phyloP scores from a whole-genome alignment of 495 filamentous ascomycete genomes.

The Ramalina peruviana region DNA sequence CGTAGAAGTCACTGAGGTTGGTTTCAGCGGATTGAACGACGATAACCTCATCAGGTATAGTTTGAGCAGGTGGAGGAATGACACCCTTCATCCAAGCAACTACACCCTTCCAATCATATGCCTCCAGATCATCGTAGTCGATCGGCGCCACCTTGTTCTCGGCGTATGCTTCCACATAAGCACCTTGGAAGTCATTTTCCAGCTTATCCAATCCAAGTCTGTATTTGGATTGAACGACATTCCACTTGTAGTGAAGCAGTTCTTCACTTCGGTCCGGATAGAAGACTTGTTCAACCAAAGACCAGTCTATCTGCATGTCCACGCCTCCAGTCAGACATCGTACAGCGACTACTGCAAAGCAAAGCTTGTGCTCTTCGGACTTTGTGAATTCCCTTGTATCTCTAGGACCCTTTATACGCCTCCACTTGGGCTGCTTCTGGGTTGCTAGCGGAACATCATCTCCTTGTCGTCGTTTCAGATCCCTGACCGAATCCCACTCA shows the following conservation, averaged over 20 bases:
- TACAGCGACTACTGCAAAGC: conserved; percentile 60
- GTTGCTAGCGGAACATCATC: too few species aligned
- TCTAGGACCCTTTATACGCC: conserved; percentile 6
- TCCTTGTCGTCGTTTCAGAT: too few species aligned
- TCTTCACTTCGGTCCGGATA: conserved; percentile 38
- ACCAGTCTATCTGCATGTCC: conserved; percentile 59
- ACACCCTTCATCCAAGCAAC: conserved; percentile 46
- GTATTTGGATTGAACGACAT: conserved; percentile 39
- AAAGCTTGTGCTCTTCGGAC: conserved; percentile 27
- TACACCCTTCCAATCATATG: conserved; percentile 63
- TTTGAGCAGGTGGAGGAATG: too few species aligned
- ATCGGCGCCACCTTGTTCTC: conserved; percentile 51
- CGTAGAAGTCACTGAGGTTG: conserved; percentile 29
- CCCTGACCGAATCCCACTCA: too few species aligned
- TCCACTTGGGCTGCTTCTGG: background rate
- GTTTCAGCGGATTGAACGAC: conserved; percentile 1
- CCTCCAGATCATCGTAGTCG: conserved; percentile 53
- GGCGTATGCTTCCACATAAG: conserved; percentile 64
- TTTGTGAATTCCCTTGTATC: background rate
- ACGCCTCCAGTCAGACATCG: conserved; percentile 61
- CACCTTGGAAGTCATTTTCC: conserved; percentile 60
- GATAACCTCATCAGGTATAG: too few species aligned
- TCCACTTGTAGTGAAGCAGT: conserved; percentile 48
- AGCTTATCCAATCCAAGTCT: conserved; percentile 51
- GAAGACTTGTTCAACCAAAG: conserved; percentile 51